Base-by-base conservation (phyloP, 148 eudicot species). In the Persicaria maculosa region DNA sequence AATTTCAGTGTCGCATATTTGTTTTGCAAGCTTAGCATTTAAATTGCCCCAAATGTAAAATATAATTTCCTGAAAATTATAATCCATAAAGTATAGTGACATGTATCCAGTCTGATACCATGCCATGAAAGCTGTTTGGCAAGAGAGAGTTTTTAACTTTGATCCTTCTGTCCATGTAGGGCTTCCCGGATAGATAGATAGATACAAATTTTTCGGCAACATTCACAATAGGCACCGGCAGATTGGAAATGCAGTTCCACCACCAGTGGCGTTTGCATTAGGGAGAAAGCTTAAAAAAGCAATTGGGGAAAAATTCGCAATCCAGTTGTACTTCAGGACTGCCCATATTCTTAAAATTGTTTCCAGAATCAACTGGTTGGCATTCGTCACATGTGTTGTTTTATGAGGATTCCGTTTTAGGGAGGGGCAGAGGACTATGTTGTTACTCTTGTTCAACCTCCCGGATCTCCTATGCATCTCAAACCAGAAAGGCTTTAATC, bases 171-270 rank as follows among this genome's bases (percentile, higher is more conserved):
- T 48, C 64, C 12, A 7, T 85, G 83, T 83, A 94, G 98, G 98
- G 97, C 12, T 95, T 95, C 52, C 93, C 93, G 0, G 98, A 95
- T 72, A 79, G 86, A 78, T 95, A 95, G 98, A 95, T 72, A 79
- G 86, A 78, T 95, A 95, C 45, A 84, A 88, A 72, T 92, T 95
- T 82, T 75, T 85, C 16, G 98, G 98, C 14, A 95, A 85, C 73
- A 87, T 92, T 54, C 83, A 83, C 43, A 90, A 89, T 81, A 92
- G 81, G 86, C 96, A 95, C 81, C 70, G 96, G 77, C 98, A 95
- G 83, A 92, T 95, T 47, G 98, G 98, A 19, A 95, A 95, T 73
- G 97, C 97, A 8, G 97, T 92, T 74, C 98, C 98, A 68, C 98
- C 98, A 43, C 98, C 96, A 16, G 67, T 95, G 82, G 92, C 98